These are phyloP conservation scores for Agaricus subrufescens DNA, from an alignment of 768 basidiomycete genomes.

Conservation along the genomic window DNA sequence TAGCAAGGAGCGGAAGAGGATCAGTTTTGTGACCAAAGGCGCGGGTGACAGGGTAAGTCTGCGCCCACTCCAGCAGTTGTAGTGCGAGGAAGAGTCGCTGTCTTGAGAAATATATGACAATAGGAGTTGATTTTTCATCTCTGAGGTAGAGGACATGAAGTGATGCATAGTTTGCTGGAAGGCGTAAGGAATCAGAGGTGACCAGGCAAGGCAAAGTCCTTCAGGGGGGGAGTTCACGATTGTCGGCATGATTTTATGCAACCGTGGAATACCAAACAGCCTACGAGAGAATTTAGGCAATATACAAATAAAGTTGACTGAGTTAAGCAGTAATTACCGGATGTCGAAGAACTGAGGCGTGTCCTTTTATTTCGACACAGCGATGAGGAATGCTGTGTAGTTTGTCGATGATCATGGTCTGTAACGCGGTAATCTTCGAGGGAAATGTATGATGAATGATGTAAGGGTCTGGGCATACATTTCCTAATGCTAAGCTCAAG, in stretches of 20 bases:
- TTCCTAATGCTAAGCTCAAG: constrained; percentile 42
- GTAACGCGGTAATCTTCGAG: constrained; percentile 18
- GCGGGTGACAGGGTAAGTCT: neutral
- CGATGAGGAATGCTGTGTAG: constrained; percentile 35
- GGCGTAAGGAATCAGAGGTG: constrained; percentile 48
- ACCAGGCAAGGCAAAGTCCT: constrained; percentile 56
- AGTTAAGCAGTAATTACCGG: constrained; percentile 28
- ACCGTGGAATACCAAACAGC: constrained; percentile 40
- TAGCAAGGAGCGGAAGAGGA: constrained; percentile 42
- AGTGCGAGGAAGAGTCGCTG: neutral
- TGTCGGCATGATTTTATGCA: constrained; percentile 41
- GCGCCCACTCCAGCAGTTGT: neutral
- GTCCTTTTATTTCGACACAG: constrained; percentile 42
- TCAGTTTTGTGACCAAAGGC: neutral
- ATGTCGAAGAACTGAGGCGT: constrained; percentile 45
- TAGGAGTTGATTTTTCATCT: neutral
- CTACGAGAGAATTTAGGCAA: constrained; percentile 24
- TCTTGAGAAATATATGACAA: constrained; percentile 7
- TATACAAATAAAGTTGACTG: neutral
- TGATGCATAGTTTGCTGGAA: constrained; percentile 42
- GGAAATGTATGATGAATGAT: constrained; percentile 15
- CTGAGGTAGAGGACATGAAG: constrained; percentile 19
- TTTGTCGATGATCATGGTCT: constrained; percentile 36
- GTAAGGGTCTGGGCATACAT: constrained; percentile 37
- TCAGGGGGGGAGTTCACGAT: constrained; percentile 20